Conservation (phyloP, 1,284 basidiomycete genomes). For the Ustanciosporium gigantosporum region DNA sequence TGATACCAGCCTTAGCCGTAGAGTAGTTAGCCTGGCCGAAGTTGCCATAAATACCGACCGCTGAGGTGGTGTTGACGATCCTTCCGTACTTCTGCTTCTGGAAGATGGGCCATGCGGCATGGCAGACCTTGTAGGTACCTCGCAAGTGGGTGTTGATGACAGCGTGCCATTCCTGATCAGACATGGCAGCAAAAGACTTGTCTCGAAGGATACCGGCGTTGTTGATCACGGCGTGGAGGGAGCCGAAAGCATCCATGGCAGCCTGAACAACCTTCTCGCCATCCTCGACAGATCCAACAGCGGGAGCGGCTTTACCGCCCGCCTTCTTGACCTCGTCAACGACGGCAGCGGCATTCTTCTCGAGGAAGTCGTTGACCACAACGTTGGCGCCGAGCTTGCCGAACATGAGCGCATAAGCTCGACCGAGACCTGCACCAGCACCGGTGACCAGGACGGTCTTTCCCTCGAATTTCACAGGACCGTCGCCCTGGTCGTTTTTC, state of each 20-base stretch:
- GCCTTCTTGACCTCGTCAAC: constrained; percentile 83
- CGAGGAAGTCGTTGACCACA: constrained; percentile 92
- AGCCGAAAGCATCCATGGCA: constrained; percentile 84
- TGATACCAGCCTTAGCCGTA: constrained; percentile 88
- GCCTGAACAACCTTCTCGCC: constrained; percentile 83
- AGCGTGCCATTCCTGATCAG: constrained; percentile 90
- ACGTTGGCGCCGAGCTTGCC: constrained; percentile 90
- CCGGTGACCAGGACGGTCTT: constrained; percentile 95
- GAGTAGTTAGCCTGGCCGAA: constrained; percentile 82
- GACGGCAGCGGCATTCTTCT: constrained; percentile 79
- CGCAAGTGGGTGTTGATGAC: constrained; percentile 83
- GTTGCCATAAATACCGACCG: constrained; percentile 89
- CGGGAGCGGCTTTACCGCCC: constrained; percentile 84
- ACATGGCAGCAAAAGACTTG: constrained; percentile 86
- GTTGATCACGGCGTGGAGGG: constrained; percentile 83
- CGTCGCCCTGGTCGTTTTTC: constrained; percentile 72
- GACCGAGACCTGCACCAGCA: constrained; percentile 69
- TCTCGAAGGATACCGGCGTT: constrained; percentile 89
- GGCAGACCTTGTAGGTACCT: constrained; percentile 69
- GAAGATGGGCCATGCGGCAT: constrained; percentile 96
- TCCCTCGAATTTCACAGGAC: constrained; percentile 78
- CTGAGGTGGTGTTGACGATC: constrained; percentile 89
- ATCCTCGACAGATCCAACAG: constrained; percentile 84
- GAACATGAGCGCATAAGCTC: constrained; percentile 89
- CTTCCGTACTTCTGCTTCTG: constrained; percentile 95